Conservation (phyloP, 2,329 filamentous ascomycete species). For the Colletotrichum echinochloae region DNA sequence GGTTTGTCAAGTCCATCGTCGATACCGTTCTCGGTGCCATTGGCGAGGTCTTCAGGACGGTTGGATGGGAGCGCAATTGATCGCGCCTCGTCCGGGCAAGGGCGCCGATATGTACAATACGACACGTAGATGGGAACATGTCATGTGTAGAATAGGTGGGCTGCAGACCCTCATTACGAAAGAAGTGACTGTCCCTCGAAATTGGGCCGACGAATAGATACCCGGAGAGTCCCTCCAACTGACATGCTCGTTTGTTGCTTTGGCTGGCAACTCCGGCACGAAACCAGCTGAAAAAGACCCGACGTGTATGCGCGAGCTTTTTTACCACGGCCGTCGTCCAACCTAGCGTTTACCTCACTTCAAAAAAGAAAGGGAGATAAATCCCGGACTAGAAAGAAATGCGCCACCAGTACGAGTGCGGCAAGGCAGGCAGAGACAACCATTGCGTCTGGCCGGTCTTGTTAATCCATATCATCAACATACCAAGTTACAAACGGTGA, state of each 20-base stretch:
- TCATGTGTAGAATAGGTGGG: constrained; percentile 14
- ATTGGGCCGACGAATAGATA: constrained; percentile 9
- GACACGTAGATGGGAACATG: constrained; percentile 9
- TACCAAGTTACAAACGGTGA: not conserved
- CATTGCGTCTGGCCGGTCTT: not conserved
- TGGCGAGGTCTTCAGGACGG: constrained; percentile 52
- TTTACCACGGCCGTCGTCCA: not conserved
- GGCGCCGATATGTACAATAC: not conserved
- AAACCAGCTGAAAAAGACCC: not conserved
- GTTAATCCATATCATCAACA: not conserved
- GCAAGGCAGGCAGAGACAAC: not conserved
- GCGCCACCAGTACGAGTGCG: not conserved
- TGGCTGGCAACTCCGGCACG: too few relatives aligned
- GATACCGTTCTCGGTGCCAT: constrained; percentile 68
- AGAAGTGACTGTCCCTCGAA: not conserved
- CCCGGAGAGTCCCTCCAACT: constrained; percentile 7
- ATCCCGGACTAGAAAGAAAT: too few relatives aligned
- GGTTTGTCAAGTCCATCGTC: constrained; percentile 75
- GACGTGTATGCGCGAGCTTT: not conserved
- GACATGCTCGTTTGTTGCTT: not conserved
- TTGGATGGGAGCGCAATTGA: constrained; percentile 41
- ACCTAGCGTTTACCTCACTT: too few relatives aligned
- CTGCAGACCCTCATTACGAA: not conserved
- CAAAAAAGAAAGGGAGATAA: too few relatives aligned
- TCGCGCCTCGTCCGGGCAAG: not conserved